phyloP scores from a whole-genome alignment of 78 protist species.

The slime mould (Dictyostelium discoideum) region DNA sequence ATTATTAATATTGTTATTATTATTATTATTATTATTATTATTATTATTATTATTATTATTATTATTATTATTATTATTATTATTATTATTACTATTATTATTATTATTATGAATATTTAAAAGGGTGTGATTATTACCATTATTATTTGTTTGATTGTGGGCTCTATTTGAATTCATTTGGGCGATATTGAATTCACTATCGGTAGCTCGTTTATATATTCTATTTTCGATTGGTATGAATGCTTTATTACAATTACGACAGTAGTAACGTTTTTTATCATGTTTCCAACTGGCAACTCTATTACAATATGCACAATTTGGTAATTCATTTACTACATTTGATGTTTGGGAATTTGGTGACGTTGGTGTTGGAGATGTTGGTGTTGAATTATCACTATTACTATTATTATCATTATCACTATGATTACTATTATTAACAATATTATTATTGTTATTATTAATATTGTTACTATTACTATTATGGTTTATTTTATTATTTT shows the following conservation, averaged over 20 bases:
- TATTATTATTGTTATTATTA: slow-evolving; percentile 39
- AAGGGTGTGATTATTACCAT: neutral
- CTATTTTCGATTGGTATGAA: slow-evolving; percentile 52
- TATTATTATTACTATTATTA: neutral
- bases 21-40: neutral
- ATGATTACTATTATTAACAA: slow-evolving; percentile 12
- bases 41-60: neutral
- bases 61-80: neutral
- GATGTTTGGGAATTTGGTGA: neutral
- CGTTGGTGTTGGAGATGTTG: slow-evolving; percentile 21
- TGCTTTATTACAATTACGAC: slow-evolving; percentile 55
- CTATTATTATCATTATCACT: neutral
- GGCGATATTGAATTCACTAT: neutral
- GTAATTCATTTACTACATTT: neutral
- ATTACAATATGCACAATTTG: slow-evolving; percentile 35
- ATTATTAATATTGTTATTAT: neutral
- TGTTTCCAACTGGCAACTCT: slow-evolving; percentile 60
- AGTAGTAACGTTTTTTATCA: slow-evolving; percentile 76
- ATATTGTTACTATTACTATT: neutral
- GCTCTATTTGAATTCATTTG: neutral
- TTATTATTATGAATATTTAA: neutral
- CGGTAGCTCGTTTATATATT: neutral
- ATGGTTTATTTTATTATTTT: neutral
- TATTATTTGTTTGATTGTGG: neutral
- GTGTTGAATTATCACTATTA: neutral